A percentile compares a stretch with the other conserved stretches of the same genome.
Conservation (phyloP, 106 monocot genomes). For the Acanthochlamys bracteata region DNA sequence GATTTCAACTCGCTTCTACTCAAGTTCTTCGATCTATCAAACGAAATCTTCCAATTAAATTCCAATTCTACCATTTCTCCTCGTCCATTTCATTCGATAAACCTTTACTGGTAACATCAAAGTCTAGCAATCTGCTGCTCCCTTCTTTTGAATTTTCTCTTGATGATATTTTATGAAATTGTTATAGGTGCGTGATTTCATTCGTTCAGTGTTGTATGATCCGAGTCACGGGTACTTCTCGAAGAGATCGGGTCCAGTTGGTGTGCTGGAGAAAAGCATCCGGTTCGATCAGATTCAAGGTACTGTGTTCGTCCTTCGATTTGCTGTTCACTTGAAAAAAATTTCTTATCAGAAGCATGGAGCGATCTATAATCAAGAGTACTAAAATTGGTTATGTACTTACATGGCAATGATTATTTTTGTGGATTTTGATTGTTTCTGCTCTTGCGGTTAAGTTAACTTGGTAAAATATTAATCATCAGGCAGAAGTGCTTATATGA, state of each 20-base stretch:
- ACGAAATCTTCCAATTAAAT: no score
- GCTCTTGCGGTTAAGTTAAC: no score
- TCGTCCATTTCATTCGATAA: constrained; percentile 41
- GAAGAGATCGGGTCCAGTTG: constrained; percentile 50
- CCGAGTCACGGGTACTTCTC: constrained; percentile 64
- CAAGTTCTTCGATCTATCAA: no score
- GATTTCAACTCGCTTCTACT: no score
- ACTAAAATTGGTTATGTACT: no score
- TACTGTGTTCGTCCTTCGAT: constrained; percentile 4
- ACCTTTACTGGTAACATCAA: constrained; percentile 44
- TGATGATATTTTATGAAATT: no score
- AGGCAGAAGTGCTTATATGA: constrained; percentile 75
- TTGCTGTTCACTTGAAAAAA: no score
- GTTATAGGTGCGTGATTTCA: constrained; percentile 58
- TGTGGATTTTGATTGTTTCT: background rate
- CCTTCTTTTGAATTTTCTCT: background rate
- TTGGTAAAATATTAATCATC: no score
- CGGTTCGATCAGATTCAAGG: constrained; percentile 58
- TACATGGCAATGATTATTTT: background rate
- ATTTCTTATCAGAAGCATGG: no score
- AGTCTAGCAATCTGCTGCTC: no score
- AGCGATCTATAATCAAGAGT: no score
- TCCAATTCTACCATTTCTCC: constrained; percentile 6
- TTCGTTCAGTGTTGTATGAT: constrained; percentile 61
- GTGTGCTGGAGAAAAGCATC: constrained; percentile 56